These are phyloP conservation scores for Cordyceps cicadae DNA, from an alignment of 2,329 filamentous ascomycete species.

Conservation along the genomic window DNA sequence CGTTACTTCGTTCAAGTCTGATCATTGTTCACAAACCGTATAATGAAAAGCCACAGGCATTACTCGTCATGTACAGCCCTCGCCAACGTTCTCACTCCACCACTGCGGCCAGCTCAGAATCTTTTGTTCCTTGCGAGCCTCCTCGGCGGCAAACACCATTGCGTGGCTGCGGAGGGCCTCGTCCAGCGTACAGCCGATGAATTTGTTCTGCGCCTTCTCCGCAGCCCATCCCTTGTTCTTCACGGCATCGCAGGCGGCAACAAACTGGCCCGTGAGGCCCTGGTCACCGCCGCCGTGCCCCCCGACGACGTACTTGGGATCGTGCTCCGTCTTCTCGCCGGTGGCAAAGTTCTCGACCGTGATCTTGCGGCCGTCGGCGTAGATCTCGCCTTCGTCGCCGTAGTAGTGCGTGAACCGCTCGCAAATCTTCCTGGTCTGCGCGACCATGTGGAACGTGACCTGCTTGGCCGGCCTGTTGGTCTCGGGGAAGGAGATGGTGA, in stretches of 20 bases:
- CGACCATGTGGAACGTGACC: conserved; percentile 88
- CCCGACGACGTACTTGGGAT: conserved; percentile 26
- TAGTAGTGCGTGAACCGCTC: conserved; percentile 79
- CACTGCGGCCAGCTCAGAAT: conserved; percentile 69
- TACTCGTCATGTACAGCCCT: conserved; percentile 12
- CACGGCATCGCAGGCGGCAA: conserved; percentile 71
- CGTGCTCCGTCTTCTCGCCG: conserved; percentile 23
- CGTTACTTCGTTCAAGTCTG: not conserved
- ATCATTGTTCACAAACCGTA: not conserved
- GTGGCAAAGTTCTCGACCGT: conserved; percentile 54
- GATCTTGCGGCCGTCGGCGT: conserved; percentile 74
- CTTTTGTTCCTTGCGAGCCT: conserved; percentile 61
- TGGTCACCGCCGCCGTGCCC: conserved; percentile 34
- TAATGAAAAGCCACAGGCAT: not conserved
- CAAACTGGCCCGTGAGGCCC: conserved; percentile 70
- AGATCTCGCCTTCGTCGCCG: conserved; percentile 76
- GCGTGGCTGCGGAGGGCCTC: conserved; percentile 86
- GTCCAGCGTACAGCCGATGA: conserved; percentile 75
- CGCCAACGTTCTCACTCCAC: conserved; percentile 48
- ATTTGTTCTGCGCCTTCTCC: conserved; percentile 61
- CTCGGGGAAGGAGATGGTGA: conserved; percentile 82
- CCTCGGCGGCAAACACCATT: conserved; percentile 88
- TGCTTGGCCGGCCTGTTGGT: conserved; percentile 62
- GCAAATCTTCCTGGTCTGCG: conserved; percentile 80
- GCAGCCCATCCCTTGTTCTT: conserved; percentile 61